Evolutionary conservation across 176 grass and related monocot species (phyloP), one percentile per base, ranked within the genome.

Genomic region (Raddia guianensis): DNA sequence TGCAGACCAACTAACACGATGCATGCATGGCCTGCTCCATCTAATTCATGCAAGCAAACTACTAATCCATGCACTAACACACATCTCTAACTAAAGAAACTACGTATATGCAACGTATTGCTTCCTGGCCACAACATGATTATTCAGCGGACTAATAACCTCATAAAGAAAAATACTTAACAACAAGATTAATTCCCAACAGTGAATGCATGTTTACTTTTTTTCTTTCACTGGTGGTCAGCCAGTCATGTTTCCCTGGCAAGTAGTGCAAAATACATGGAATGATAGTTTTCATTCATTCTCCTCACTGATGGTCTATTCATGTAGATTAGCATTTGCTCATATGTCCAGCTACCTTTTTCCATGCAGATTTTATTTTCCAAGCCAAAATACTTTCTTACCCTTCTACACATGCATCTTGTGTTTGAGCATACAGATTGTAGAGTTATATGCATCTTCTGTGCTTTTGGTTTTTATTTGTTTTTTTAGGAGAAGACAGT

Each of bases 391-490:
- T 55, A 13, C 49, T 35, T 75, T 15, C 20, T 51, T 16, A 62
- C 19, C 2, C 45, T 65, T 32, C 69, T 47, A 84, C 37, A 9
- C 8, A 48, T 15, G 4, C n/a, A 70, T 52, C 54, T 21, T 63
- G 19, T 55, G 72, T 48, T 67, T 55, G 20, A 13, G 53, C 54
- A 46, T 7, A 34, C 33, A 40, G 0, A 40, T 40, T 12, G 11
- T 4, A 50, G 57, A 61, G 32, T 5, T 40, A 40, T 74, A 80
- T 57, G 40, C 11, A 87, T 76, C 63, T 54, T 62, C 19, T 76
- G 6, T 15, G 2, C 8, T 76, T 82, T 27, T 49, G 12, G 15
- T 34, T 74, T 55, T 43, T 87, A 33, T 40, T 40, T 40, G 37
- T 27, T 27, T 27, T 27, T 27, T 27, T 27, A 27, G 27, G 27